phyloP scores from a whole-genome alignment of 257 asterid genomes.

The Plectranthus barbatus region DNA sequence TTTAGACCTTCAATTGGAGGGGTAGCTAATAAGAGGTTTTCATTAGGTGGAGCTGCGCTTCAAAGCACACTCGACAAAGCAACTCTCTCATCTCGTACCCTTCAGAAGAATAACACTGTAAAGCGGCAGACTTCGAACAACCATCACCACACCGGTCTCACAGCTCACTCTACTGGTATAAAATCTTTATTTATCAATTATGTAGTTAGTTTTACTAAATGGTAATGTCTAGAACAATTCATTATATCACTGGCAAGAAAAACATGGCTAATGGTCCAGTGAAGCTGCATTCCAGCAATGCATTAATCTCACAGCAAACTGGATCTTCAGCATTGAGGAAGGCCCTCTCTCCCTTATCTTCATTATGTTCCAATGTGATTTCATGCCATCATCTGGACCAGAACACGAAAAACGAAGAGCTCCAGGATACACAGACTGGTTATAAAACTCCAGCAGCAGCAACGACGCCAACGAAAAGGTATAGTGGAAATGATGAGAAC shows the following conservation, averaged over 20 bases:
- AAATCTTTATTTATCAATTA: neutral
- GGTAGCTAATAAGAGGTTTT: slow-evolving; percentile 37
- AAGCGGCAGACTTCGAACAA: slow-evolving; percentile 27
- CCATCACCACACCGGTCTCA: slow-evolving; percentile 21
- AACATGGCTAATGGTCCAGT: slow-evolving; percentile 16
- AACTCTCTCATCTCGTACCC: slow-evolving; percentile 23
- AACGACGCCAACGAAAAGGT: slow-evolving; percentile 17
- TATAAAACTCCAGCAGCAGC: slow-evolving; percentile 24
- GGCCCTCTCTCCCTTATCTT: slow-evolving; percentile 74
- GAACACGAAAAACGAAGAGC: slow-evolving; percentile 17
- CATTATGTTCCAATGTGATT: slow-evolving; percentile 33
- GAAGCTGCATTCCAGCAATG: too few species aligned
- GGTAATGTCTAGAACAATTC: neutral
- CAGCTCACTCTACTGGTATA: slow-evolving; percentile 43
- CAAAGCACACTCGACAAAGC: slow-evolving; percentile 48
- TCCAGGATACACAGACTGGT: slow-evolving; percentile 12
- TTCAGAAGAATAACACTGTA: slow-evolving; percentile 27
- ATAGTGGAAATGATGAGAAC: slow-evolving; percentile 25
- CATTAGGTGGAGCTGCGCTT: slow-evolving; percentile 67
- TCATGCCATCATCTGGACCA: slow-evolving; percentile 31
- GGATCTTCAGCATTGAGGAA: slow-evolving; percentile 29
- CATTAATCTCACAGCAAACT: slow-evolving; percentile 17
- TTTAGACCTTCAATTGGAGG: slow-evolving; percentile 43
- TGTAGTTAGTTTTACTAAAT: too few species aligned
- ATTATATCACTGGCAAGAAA: slow-evolving; percentile 38